Base-by-base conservation (phyloP, 2,329 filamentous ascomycete species). In the Penicillium hordei region DNA sequence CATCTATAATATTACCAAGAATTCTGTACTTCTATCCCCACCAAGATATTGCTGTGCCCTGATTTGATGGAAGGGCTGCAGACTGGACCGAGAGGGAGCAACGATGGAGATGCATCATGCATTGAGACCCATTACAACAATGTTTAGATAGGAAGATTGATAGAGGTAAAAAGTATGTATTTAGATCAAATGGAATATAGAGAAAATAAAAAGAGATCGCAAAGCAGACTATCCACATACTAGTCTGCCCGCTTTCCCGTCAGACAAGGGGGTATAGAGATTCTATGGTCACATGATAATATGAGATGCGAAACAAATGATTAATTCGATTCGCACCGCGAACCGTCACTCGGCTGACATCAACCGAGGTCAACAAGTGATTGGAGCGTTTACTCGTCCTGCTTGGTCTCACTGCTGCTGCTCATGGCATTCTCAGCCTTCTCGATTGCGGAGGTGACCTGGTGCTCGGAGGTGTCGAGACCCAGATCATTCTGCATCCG, bases 401-500 rank as follows among this genome's bases (percentile, higher is more conserved):
- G 34, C 52, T 59, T 51, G 42, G 40, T 59, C 31, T 60, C 60
- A 29, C 55, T 53, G 42, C 55, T 52, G 51, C 60, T 64, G 61
- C 60, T 65, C 48, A 65, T 55, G 27, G 58, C 64, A 15, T 57
- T 55, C 61, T 66, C 64, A 6, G 52, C 60, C 64, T 65, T 66
- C 55, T 61, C 59, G 7, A 42, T 34, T 9, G 36, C 52, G n/a
- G 52, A 33, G 34, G 21, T 29, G 23, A 51, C 7, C 19, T 25
- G 40, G 19, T 19, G 44, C 12, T 60, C 57, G 10, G 21, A n/a
- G 33, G 42, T 31, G 54, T 65, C 59, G 42, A 66, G 52, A 58
- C 70, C 65, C 45, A 68, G 58, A 49, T 70, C 64, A 52, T 34
- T 49, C 52, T 66, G 60, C 62, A 68, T 60, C 51, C 66, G 50